Percentiles rank a stretch among this genome's conserved stretches.
Evolutionary conservation across 2,329 filamentous ascomycete genomes (phyloP).

Genomic region (Sclerotinia sclerotiorum): DNA sequence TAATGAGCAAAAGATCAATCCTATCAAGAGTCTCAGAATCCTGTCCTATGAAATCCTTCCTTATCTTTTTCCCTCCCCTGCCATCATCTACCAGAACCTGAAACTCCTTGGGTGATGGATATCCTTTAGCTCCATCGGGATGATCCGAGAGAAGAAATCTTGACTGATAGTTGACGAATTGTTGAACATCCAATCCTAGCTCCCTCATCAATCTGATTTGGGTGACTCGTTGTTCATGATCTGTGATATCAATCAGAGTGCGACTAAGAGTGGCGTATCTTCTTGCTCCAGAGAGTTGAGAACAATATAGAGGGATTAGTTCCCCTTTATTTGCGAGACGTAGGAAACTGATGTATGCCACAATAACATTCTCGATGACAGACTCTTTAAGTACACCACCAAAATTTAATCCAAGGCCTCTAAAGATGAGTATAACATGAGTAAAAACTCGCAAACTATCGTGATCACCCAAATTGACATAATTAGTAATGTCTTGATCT

Average conservation of each 20-base stretch:
- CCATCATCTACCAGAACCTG: constrained; percentile 49
- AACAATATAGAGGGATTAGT: constrained; percentile 84
- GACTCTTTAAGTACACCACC: constrained; percentile 44
- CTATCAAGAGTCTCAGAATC: constrained; percentile 59
- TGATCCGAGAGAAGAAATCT: constrained; percentile 53
- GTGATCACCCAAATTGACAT: constrained; percentile 57
- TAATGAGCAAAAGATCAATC: constrained; percentile 70
- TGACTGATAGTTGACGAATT: constrained; percentile 72
- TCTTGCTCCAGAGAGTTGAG: constrained; percentile 65
- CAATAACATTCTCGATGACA: constrained; percentile 67
- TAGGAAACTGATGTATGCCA: constrained; percentile 78
- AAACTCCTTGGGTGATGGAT: constrained; percentile 49
- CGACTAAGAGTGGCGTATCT: constrained; percentile 71
- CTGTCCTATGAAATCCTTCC: constrained; percentile 68
- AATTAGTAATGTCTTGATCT: constrained; percentile 46
- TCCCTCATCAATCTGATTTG: constrained; percentile 74
- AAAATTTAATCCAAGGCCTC: constrained; percentile 54
- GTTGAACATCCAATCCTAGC: constrained; percentile 68
- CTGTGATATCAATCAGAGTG: constrained; percentile 72
- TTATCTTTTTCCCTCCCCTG: constrained; percentile 62
- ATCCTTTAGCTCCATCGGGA: constrained; percentile 42
- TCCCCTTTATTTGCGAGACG: constrained; percentile 71
- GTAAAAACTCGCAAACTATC: constrained; percentile 67
- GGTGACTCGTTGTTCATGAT: constrained; percentile 61
- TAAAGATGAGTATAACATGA: constrained; percentile 69